Base-by-base conservation (phyloP, 1,139 yeast species). In the Meyerozyma elateridarum region DNA sequence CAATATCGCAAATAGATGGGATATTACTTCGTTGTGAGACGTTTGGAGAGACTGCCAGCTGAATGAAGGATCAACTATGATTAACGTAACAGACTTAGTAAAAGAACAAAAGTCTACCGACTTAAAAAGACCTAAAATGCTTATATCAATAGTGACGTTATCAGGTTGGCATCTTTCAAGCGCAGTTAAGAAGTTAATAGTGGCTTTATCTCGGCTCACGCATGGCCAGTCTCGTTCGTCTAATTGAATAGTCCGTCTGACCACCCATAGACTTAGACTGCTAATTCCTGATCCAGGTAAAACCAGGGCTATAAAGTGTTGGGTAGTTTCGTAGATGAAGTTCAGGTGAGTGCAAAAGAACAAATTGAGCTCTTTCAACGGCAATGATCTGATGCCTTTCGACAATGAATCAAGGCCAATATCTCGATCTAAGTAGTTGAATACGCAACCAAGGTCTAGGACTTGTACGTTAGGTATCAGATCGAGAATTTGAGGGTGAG, bases 331-430 rank as follows among this genome's bases (percentile, higher is more conserved):
- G 31, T 46, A 53, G 4, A 34, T 36, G 6, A 56, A 32, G 13
- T 36, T 39, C 13, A 38, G 29, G 3, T 43, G 20, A 22, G 46
- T 47, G 29, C 46, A 49, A 6, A 52, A 28, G 32, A 53, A 56
- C 8, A 55, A 19, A 31, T 54, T 52, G 12, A 52, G 31, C 31
- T 48, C 46, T 16, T 31, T 22, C 2, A 55, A 33, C 4, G n/a
- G n/a, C n/a, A n/a, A n/a, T n/a, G n/a, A n/a, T n/a, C n/a, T n/a
- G n/a, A n/a, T n/a, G n/a, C n/a, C n/a, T n/a, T n/a, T n/a, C n/a
- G n/a, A n/a, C n/a, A n/a, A n/a, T n/a, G n/a, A n/a, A n/a, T n/a
- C n/a, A n/a, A n/a, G n/a, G n/a, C n/a, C n/a, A n/a, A n/a, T n/a
- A n/a, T n/a, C n/a, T n/a, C n/a, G n/a, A n/a, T n/a, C n/a, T n/a